Percentiles rank a stretch among this genome's conserved stretches.
phyloP scores from a whole-genome alignment of 768 basidiomycete genomes.

The Clitopilus passeckerianus region DNA sequence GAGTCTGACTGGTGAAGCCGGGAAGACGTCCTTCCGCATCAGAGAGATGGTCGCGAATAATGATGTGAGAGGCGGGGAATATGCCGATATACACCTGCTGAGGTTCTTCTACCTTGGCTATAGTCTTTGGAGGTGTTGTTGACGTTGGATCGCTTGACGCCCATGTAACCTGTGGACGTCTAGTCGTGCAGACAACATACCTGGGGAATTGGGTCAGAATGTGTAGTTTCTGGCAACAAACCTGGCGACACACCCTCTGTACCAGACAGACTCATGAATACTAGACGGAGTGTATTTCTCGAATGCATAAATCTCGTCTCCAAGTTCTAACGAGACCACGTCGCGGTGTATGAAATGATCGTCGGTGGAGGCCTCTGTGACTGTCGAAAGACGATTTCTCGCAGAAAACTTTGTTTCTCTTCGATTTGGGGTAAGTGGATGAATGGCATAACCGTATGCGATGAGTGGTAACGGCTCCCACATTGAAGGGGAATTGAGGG shows the following conservation, averaged over 20 bases:
- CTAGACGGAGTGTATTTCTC: slow-evolving; percentile 80
- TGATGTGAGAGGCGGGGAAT: slow-evolving; percentile 87
- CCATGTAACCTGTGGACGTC: slow-evolving; percentile 69
- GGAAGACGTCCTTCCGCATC: slow-evolving; percentile 86
- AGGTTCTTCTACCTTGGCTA: slow-evolving; percentile 64
- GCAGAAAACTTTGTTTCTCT: slow-evolving; percentile 62
- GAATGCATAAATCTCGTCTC: slow-evolving; percentile 96
- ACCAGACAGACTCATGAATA: slow-evolving; percentile 82
- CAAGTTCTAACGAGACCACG: slow-evolving; percentile 85
- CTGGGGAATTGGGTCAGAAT: slow-evolving; percentile 28
- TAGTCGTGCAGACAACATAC: slow-evolving; percentile 82
- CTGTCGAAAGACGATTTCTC: slow-evolving; percentile 54
- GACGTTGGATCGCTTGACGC: slow-evolving; percentile 56
- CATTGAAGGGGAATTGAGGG: slow-evolving; percentile 20
- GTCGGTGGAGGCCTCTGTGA: slow-evolving; percentile 59
- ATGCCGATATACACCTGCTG: slow-evolving; percentile 93
- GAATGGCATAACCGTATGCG: slow-evolving; percentile 88
- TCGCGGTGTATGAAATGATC: slow-evolving; percentile 65
- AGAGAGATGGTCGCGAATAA: slow-evolving; percentile 78
- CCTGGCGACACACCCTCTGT: slow-evolving; percentile 68
- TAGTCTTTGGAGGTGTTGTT: slow-evolving; percentile 36
- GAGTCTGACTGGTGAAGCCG: slow-evolving; percentile 36
- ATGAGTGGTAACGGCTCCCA: slow-evolving; percentile 58
- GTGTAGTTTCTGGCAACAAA: slow-evolving; percentile 3
- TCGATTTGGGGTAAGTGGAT: slow-evolving; percentile 74